Evolutionary conservation across 768 basidiomycete genomes (phyloP).

Genomic region (Omphalotus guepiniiformis): DNA sequence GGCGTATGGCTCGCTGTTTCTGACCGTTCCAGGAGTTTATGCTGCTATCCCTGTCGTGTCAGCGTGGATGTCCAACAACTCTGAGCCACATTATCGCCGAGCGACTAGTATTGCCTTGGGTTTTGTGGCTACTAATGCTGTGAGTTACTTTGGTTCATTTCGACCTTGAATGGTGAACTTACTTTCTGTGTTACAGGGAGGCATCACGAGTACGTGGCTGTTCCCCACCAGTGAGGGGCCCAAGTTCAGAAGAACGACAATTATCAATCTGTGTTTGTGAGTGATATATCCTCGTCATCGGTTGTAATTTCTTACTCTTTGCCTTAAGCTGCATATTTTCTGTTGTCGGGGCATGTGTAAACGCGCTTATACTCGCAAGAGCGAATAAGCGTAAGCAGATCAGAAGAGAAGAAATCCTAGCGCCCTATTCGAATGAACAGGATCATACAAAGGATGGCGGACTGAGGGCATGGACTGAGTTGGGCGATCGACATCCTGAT

Average conservation of each 20-base stretch:
- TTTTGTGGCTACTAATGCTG: constrained; percentile 32
- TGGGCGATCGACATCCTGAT: constrained; percentile 34
- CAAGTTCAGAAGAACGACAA: constrained; percentile 30
- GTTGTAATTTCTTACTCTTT: background rate
- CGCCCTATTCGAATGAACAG: constrained; percentile 25
- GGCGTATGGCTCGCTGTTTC: constrained; percentile 33
- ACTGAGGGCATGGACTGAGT: constrained; percentile 27
- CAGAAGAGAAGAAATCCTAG: constrained; percentile 27
- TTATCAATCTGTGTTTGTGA: constrained; percentile 33
- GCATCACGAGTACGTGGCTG: constrained; percentile 36
- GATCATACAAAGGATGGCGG: constrained; percentile 23
- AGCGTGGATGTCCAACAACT: constrained; percentile 36
- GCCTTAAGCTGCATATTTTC: constrained; percentile 21
- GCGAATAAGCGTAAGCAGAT: constrained; percentile 21
- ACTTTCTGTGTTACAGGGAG: constrained; percentile 22
- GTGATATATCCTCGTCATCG: constrained; percentile 8
- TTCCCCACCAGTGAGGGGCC: constrained; percentile 36
- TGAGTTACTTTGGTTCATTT: constrained; percentile 11
- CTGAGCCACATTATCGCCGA: constrained; percentile 32
- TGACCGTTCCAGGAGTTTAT: constrained; percentile 32
- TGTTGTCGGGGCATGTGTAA: constrained; percentile 20
- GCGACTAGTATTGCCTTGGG: constrained; percentile 31
- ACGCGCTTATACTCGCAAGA: constrained; percentile 20
- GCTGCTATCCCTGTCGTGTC: constrained; percentile 23
- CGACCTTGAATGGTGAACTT: background rate